phyloP scores from a whole-genome alignment of 2,329 filamentous ascomycete genomes.

The Albifimbria verrucaria region DNA sequence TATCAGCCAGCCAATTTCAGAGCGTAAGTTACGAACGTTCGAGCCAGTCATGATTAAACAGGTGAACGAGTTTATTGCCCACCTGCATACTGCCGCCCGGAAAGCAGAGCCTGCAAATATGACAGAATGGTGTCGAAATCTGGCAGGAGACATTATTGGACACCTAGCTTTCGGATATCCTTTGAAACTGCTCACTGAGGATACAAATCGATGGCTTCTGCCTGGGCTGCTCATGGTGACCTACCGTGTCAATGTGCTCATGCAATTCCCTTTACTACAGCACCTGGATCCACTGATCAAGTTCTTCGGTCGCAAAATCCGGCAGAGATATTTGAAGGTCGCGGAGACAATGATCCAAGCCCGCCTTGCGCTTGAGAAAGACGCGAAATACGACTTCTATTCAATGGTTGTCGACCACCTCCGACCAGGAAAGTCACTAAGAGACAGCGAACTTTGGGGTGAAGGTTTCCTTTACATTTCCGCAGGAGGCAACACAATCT shows the following conservation, averaged over 20 bases:
- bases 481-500: background rate
- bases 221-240: background rate
- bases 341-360: background rate
- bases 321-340: background rate
- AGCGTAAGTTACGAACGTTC: background rate
- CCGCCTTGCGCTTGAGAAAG: background rate
- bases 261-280: background rate
- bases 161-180: background rate
- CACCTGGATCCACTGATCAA: background rate
- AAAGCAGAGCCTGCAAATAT: background rate
- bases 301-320: background rate
- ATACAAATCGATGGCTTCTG: background rate
- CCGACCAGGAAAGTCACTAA: background rate
- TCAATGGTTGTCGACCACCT: background rate
- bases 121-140: background rate
- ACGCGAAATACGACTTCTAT: background rate
- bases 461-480: background rate
- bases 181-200: background rate
- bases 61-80: background rate
- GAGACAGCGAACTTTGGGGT: background rate
- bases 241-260: background rate
- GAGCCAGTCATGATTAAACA: background rate
- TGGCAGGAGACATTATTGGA: background rate
- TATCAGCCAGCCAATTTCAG: background rate
- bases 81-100: background rate